Base-by-base conservation (phyloP, 495 filamentous ascomycete genomes). In the Aspergillus bertholletiae region DNA sequence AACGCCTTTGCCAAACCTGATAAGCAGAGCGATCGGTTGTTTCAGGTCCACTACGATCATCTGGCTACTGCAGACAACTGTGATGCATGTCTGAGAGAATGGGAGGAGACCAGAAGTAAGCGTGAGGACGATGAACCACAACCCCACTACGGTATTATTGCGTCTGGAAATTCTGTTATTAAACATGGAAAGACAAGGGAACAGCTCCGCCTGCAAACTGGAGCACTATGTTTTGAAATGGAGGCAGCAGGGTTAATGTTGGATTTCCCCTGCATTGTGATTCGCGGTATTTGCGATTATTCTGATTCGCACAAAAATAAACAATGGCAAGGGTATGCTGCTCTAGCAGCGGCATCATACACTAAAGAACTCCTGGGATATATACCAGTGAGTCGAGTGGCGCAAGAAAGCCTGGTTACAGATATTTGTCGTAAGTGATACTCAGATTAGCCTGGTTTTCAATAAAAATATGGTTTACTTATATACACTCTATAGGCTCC, bases 61-160 rank as follows among this genome's bases (percentile, higher is more conserved):
- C 34, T 22, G 17, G 37, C 40, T 24, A 35, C 24, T 45, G 22
- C 24, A 41, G 13, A 39, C 22, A 57, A 52, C 18, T 70, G 66
- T 43, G 50, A 49, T 9, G 13, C 35, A 23, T 59, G 56, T 43
- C 46, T 18, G 35, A 28, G 17, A n/a, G 56, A 49, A 41, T 40
- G 51, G 32, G 39, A 48, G 34, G 56, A 27, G 32, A 24, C 17
- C 7, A 53, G 46, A 28, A 40, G 45, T 20, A 21, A n/a, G 41
- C 52, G 53, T 35, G 49, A 60, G 24, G 44, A 43, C 35, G 39
- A 39, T 20, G 53, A 68, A 21, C 58, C 62, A 9, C 52, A 56
- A 34, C 56, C 69, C 12, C 64, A 70, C 49, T 75, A 72, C 46
- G 74, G 74, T 4, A 59, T 56, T 11, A 73, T 78, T 34, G 75